Percentiles rank a stretch among this genome's conserved stretches.
Evolutionary conservation across 495 filamentous ascomycete species (phyloP).

Genomic region (Hypoxylon rickii): DNA sequence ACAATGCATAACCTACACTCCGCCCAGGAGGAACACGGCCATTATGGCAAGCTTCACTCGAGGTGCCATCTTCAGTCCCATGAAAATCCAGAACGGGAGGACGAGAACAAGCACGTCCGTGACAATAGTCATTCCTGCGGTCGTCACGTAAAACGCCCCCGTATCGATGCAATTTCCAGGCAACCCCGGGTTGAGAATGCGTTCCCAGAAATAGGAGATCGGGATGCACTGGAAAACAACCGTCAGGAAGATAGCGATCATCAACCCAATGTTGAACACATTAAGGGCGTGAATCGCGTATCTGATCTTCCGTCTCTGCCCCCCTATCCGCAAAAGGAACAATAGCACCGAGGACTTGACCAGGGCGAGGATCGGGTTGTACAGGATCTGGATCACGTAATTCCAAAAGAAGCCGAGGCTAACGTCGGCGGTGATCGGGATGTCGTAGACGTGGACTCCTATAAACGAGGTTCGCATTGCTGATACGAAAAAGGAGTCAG

Average conservation of each 20-base stretch:
- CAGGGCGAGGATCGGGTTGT: constrained; percentile 65
- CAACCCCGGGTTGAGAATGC: constrained; percentile 38
- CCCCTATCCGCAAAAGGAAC: constrained; percentile 57
- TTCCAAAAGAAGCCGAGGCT: constrained; percentile 50
- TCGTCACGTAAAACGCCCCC: constrained; percentile 50
- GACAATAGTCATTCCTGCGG: constrained; percentile 54
- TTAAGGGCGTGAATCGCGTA: constrained; percentile 54
- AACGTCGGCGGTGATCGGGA: constrained; percentile 48
- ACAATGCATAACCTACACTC: constrained; percentile 45
- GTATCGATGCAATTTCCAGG: constrained; percentile 55
- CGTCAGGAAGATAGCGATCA: constrained; percentile 59
- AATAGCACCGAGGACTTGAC: constrained; percentile 64
- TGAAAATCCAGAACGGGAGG: constrained; percentile 54
- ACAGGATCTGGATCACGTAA: constrained; percentile 63
- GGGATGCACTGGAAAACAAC: constrained; percentile 64
- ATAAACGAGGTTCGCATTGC: constrained; percentile 59
- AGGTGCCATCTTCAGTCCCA: constrained; percentile 50
- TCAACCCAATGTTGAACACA: constrained; percentile 54
- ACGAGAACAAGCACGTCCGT: constrained; percentile 56
- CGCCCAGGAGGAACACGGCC: constrained; percentile 55
- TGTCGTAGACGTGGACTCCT: constrained; percentile 52
- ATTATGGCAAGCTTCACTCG: constrained; percentile 54
- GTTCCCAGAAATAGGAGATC: constrained; percentile 53
- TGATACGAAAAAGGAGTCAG: constrained; percentile 29
- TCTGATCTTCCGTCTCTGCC: constrained; percentile 50